phyloP scores from a whole-genome alignment of 192 early-diverging fungal genomes.

The Rhizoclosmatium sp. region DNA sequence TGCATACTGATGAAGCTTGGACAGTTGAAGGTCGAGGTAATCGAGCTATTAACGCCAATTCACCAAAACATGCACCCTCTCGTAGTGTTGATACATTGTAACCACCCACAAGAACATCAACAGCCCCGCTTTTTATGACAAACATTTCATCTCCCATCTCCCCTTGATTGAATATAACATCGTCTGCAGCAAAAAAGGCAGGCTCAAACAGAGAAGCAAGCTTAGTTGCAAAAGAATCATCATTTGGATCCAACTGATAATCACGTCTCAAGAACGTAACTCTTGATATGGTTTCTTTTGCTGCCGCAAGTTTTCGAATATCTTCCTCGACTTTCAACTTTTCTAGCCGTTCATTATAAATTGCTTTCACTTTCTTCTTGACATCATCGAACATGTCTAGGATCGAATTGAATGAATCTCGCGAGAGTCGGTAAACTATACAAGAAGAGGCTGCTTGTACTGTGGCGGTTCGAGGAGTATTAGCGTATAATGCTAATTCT shows the following conservation, averaged over 20 bases:
- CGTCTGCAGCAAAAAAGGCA: constrained; percentile 14
- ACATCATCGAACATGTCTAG: constrained; percentile 46
- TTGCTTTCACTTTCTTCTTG: constrained; percentile 9
- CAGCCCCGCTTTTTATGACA: constrained; percentile 34
- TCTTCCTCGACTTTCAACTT: neutral
- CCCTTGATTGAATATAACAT: constrained; percentile 33
- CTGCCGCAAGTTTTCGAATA: neutral
- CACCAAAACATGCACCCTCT: constrained; percentile 33
- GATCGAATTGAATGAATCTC: constrained; percentile 36
- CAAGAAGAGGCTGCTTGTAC: constrained; percentile 38
- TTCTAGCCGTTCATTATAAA: constrained; percentile 16
- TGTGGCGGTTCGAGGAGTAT: constrained; percentile 53
- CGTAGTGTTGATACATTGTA: constrained; percentile 7
- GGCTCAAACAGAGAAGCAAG: neutral
- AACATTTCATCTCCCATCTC: constrained; percentile 28
- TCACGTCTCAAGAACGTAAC: constrained; percentile 2
- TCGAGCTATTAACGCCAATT: constrained; percentile 47
- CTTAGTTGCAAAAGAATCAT: neutral
- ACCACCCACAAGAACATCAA: constrained; percentile 39
- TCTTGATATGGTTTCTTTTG: neutral
- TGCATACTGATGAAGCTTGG: constrained; percentile 30
- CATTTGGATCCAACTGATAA: neutral
- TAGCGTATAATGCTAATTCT: constrained; percentile 49
- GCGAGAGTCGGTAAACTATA: constrained; percentile 42
- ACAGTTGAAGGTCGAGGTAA: constrained; percentile 51